Evolutionary conservation across 1,139 yeast genomes (phyloP).

Genomic region (Saccharomyces pastorianus): DNA sequence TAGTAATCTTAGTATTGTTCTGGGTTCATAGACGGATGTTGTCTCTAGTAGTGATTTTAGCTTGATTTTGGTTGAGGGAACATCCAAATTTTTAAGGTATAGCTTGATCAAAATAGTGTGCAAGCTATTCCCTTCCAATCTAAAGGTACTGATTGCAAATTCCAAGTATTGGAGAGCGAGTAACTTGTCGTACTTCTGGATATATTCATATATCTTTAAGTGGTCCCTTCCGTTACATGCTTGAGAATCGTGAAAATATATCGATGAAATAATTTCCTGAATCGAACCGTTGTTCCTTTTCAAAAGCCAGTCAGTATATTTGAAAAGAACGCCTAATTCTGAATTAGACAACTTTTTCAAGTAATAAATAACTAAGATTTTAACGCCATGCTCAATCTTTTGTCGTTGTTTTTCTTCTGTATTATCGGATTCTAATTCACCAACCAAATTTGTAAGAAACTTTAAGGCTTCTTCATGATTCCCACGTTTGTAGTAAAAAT

Average conservation of each 20-base stretch:
- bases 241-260: conserved; percentile 62
- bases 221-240: conserved; percentile 56
- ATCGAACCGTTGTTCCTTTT: conserved; percentile 33
- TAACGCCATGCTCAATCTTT: conserved; percentile 20
- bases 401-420: conserved; percentile 18
- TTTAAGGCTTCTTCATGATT: conserved; percentile 63
- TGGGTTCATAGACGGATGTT: conserved; percentile 40
- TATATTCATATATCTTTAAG: conserved; percentile 43
- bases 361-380: conserved; percentile 41
- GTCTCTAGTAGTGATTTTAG: conserved; percentile 35
- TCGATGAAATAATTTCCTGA: conserved; percentile 35
- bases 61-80: conserved; percentile 31
- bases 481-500: conserved; percentile 60
- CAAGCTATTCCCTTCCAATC: conserved; percentile 37
- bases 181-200: conserved; percentile 25
- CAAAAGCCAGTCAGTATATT: conserved; percentile 50
- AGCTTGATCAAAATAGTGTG: conserved; percentile 50
- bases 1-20: conserved; percentile 29
- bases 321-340: conserved; percentile 47
- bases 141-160: conserved; percentile 40
- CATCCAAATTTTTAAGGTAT: conserved; percentile 38
- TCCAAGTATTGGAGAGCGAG: conserved; percentile 55
- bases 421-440: conserved; percentile 23
- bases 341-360: conserved; percentile 51
- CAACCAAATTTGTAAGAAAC: conserved; percentile 36